Evolutionary conservation across 2,329 filamentous ascomycete genomes (phyloP), one percentile per base, ranked within the genome.

Genomic region (Arthroderma sp.): DNA sequence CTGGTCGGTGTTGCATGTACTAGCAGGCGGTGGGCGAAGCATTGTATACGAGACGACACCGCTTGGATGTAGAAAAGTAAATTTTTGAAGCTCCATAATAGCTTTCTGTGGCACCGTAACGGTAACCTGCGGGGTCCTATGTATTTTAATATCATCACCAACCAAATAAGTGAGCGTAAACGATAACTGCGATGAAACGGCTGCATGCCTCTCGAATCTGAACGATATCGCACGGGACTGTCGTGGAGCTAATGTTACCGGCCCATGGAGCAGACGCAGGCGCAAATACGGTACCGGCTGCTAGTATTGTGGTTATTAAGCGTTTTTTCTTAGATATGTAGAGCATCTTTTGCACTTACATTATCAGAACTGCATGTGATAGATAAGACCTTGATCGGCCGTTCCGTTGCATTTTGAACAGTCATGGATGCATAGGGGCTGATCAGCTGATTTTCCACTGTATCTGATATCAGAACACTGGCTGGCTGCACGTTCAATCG

Each of bases 11-110:
- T 43, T 28, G 43, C 59, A 63, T 4, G 56, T 56, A 10, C 60
- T 60, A 45, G 66, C 64, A 33, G 53, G 50, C 0, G 71, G 68
- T 6, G 75, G 75, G n/a, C 72, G 65, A 34, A 78, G 58, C 48
- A 77, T 71, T 7, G 73, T 70, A 56, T 77, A 78, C 4, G 74
- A 77, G 6, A 74, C 66, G 42, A 71, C 70, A 30, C 68, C 70
- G 34, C 68, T 65, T 5, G 72, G 70, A 54, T 77, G 73, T 32
- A 71, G 56, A 51, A 68, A 77, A 1, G 74, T 77, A 38, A 75
- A 58, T 51, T 71, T 75, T 43, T 76, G 73, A 4, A 72, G 59
- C 6, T 69, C 61, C 39, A 65, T 60, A 5, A 64, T 46, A 9
- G 49, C 48, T 30, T 48, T 50, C 37, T 53, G 51, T 29, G 34